phyloP scores from a whole-genome alignment of 2,329 filamentous ascomycete species.

The Diplodia intermedia region DNA sequence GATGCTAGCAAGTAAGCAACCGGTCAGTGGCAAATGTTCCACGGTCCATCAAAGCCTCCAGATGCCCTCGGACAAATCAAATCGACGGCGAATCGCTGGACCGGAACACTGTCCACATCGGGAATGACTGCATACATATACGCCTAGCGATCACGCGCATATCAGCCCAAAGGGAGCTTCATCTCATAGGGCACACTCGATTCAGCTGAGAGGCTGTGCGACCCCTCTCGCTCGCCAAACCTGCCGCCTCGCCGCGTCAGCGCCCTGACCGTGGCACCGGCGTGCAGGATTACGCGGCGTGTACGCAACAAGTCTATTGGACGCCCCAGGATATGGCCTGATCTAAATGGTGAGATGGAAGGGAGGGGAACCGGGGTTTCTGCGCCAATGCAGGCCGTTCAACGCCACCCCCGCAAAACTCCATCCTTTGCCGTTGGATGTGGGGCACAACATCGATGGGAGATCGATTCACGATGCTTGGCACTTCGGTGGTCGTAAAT shows the following conservation, averaged over 20 bases:
- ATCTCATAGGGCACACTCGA: background rate
- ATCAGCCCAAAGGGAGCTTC: background rate
- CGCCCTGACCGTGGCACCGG: background rate
- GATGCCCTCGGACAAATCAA: background rate
- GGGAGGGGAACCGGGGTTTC: background rate
- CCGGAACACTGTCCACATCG: background rate
- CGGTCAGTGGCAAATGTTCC: background rate
- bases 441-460: background rate
- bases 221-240: slow-evolving; percentile 16
- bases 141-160: background rate
- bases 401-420: slow-evolving; percentile 24
- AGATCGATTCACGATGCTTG: background rate
- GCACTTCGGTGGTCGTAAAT: background rate
- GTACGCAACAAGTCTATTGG: background rate
- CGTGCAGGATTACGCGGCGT: background rate
- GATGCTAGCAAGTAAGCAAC: background rate
- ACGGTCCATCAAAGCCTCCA: background rate
- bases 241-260: background rate
- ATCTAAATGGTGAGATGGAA: background rate
- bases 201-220: slow-evolving; percentile 4
- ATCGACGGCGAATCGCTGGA: background rate
- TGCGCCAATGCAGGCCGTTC: slow-evolving; percentile 10
- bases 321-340: background rate
- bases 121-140: background rate
- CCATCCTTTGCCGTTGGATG: background rate